Percentiles rank a stretch among this genome's conserved stretches.
Conservation (phyloP, 768 basidiomycete genomes). For the Dioszegia crocea region DNA sequence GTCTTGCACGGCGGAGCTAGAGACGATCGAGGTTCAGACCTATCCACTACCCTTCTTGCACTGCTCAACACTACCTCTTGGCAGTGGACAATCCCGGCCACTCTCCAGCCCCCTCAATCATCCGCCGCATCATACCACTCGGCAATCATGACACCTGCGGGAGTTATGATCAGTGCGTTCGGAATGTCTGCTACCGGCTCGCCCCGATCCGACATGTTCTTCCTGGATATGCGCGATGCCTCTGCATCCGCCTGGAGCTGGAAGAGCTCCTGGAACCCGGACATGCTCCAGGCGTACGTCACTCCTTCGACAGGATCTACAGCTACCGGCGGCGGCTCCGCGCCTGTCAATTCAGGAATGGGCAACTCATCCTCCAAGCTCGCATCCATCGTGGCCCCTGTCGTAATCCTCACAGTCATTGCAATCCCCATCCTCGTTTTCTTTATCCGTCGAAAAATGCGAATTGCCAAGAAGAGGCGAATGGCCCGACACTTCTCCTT, state of each 20-base stretch:
- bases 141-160: slow-evolving; percentile 42
- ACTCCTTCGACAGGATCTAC: neutral
- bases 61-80: slow-evolving; percentile 46
- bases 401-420: slow-evolving; percentile 15
- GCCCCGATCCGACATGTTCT: slow-evolving; percentile 39
- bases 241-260: slow-evolving; percentile 39
- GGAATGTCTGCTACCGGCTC: slow-evolving; percentile 27
- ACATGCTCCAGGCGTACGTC: slow-evolving; percentile 34
- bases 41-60: slow-evolving; percentile 31
- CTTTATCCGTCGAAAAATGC: slow-evolving; percentile 35
- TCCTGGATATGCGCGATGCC: slow-evolving; percentile 45
- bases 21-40: slow-evolving; percentile 19
- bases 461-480: slow-evolving; percentile 35
- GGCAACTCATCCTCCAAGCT: slow-evolving; percentile 11
- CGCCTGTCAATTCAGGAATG: slow-evolving; percentile 3
- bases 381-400: slow-evolving; percentile 1
- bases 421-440: slow-evolving; percentile 34
- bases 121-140: slow-evolving; percentile 44
- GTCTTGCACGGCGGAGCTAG: slow-evolving; percentile 45
- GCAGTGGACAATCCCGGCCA: slow-evolving; percentile 44
- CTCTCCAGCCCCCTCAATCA: slow-evolving; percentile 43
- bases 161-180: slow-evolving; percentile 49
- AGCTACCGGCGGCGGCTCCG: slow-evolving; percentile 4
- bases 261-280: slow-evolving; percentile 41
- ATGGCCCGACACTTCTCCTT: slow-evolving; percentile 31